Evolutionary conservation across 257 asterid genomes (phyloP).

Genomic region (Fraxinus anomala): DNA sequence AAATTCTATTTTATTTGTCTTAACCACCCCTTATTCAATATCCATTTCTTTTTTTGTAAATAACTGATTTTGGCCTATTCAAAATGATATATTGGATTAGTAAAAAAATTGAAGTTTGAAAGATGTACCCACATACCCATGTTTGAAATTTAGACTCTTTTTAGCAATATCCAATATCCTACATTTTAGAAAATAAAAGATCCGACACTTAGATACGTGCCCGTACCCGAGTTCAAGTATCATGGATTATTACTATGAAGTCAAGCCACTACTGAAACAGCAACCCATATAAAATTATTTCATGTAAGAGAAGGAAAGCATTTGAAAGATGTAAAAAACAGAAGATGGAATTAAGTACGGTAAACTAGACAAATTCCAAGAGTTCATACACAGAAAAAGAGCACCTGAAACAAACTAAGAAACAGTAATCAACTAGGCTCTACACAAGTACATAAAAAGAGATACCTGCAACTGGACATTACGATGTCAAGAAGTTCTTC

Average conservation of each 20-base stretch:
- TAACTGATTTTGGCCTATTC: too few species aligned
- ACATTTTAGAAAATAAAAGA: too few species aligned
- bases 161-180: too few species aligned
- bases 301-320: background rate
- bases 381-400: background rate
- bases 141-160: too few species aligned
- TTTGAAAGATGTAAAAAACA: background rate
- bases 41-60: too few species aligned
- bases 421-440: background rate
- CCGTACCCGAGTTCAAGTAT: too few species aligned
- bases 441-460: background rate
- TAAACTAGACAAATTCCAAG: background rate
- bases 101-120: too few species aligned
- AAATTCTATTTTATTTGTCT: too few species aligned
- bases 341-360: background rate
- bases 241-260: background rate
- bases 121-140: too few species aligned
- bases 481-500: conserved; percentile 58
- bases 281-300: background rate
- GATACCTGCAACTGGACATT: conserved; percentile 74
- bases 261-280: background rate
- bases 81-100: too few species aligned
- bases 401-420: background rate
- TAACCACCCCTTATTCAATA: too few species aligned
- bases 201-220: too few species aligned